Percentiles rank a stretch among this genome's conserved stretches.
phyloP scores from a whole-genome alignment of 176 grass and related monocot species.

The Pharus latifolius region DNA sequence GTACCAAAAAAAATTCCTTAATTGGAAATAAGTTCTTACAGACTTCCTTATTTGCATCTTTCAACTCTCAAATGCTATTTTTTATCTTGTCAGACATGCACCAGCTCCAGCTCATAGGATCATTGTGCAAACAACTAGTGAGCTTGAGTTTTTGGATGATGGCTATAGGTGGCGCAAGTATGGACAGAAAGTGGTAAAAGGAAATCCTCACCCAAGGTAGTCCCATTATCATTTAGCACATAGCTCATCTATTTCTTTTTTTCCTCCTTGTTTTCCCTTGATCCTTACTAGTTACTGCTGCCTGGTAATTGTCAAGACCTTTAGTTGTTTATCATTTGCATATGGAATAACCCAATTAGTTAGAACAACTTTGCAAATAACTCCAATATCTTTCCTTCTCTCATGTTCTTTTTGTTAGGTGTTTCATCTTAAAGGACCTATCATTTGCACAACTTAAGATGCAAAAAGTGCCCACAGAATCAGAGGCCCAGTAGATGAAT shows the following conservation, averaged over 20 bases:
- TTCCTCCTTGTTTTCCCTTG: not conserved
- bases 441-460: not conserved
- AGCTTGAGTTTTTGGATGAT: conserved; percentile 68
- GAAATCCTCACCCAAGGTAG: conserved; percentile 45
- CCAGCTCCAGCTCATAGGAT: conserved; percentile 41
- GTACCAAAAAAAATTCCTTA: not conserved
- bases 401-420: not conserved
- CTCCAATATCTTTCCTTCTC: not conserved
- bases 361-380: not conserved
- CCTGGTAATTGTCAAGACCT: no score
- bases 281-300: no score
- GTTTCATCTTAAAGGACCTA: not conserved
- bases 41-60: not conserved
- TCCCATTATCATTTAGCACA: not conserved
- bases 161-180: conserved; percentile 74
- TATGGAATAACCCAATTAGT: not conserved
- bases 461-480: not conserved
- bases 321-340: not conserved
- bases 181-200: conserved; percentile 55
- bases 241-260: not conserved
- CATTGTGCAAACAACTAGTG: conserved; percentile 62
- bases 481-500: no score
- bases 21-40: not conserved
- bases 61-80: not conserved
- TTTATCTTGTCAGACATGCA: not conserved